Conservation (phyloP, 164 flowering plant genomes). For the Magnolia kwangsiensis region DNA sequence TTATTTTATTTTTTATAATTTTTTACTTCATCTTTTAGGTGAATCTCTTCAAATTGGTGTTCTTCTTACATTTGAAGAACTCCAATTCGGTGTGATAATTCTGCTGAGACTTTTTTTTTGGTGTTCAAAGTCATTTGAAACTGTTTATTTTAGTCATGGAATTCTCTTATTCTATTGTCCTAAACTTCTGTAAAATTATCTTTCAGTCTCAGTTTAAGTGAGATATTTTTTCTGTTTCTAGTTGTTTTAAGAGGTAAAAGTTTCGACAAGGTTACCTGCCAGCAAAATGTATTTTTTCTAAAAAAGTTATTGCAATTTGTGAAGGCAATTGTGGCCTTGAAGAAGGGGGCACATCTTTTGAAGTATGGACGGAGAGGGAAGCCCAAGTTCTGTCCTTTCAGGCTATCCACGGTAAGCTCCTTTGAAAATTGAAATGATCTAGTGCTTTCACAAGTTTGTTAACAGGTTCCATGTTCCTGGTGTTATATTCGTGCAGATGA, state of each 20-base stretch:
- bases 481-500: too few species aligned
- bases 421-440: neutral
- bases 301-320: constrained; percentile 10
- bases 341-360: constrained; percentile 59
- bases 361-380: constrained; percentile 53
- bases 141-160: neutral
- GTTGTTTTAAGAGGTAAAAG: neutral
- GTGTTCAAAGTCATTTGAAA: neutral
- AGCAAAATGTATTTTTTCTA: too few species aligned
- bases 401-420: constrained; percentile 43
- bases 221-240: neutral
- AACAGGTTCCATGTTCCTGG: neutral
- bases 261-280: too few species aligned
- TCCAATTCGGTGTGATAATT: neutral
- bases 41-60: neutral
- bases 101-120: neutral
- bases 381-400: constrained; percentile 58
- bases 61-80: neutral
- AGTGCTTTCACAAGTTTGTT: neutral
- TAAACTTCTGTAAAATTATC: neutral
- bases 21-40: neutral
- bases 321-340: constrained; percentile 54
- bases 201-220: constrained; percentile 1
- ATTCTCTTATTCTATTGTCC: neutral
- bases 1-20: too few species aligned